Conservation (phyloP, 2,329 filamentous ascomycete genomes). For the Myriosclerotinia scirpicola region DNA sequence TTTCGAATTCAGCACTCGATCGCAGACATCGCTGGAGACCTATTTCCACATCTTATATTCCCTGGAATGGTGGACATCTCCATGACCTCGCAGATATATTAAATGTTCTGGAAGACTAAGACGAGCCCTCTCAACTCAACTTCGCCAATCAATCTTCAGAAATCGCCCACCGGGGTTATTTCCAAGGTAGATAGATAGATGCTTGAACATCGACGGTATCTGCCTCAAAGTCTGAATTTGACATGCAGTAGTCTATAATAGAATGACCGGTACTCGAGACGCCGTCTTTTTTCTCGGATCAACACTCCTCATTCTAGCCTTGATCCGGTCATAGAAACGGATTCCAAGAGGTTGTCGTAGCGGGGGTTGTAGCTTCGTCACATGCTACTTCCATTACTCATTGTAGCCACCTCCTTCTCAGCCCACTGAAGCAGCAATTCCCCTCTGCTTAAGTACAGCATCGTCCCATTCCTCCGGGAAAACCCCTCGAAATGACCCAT, state of each 20-base stretch:
- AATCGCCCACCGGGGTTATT: not conserved
- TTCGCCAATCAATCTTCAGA: too few relatives aligned
- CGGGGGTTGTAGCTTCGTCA: not conserved
- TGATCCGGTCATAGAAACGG: not conserved
- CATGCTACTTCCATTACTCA: not conserved
- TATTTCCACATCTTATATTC: too few relatives aligned
- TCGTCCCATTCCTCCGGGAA: constrained; percentile 14
- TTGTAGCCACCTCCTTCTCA: not conserved
- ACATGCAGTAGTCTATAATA: not conserved
- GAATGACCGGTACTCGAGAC: not conserved
- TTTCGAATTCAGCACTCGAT: too few relatives aligned
- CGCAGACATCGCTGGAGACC: too few relatives aligned
- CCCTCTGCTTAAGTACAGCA: constrained; percentile 6
- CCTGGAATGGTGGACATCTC: too few relatives aligned
- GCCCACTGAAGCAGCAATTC: not conserved
- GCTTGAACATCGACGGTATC: not conserved
- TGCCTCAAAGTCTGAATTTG: not conserved
- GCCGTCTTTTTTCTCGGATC: not conserved
- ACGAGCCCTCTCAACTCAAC: too few relatives aligned
- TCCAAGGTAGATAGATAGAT: not conserved
- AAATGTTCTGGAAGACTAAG: too few relatives aligned
- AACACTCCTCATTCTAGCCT: not conserved
- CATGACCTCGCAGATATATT: too few relatives aligned
- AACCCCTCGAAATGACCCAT: constrained; percentile 6
- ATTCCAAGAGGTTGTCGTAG: not conserved